These are phyloP conservation scores for Nowakowskiella sp. DNA, from an alignment of 192 early-diverging fungal species.

Conservation along the genomic window DNA sequence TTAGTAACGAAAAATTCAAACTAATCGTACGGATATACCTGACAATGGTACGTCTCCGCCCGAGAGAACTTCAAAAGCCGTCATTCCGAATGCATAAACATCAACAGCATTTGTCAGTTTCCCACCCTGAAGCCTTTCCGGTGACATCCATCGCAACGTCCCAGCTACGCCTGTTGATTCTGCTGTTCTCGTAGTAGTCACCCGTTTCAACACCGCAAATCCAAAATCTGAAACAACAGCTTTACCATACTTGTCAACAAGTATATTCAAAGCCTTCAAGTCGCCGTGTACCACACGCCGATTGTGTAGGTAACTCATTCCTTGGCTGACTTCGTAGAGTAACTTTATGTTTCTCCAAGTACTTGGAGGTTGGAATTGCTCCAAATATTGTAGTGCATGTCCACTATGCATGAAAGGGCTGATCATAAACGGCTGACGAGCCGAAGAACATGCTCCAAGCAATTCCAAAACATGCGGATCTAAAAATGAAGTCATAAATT, in stretches of 20 bases:
- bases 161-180: background rate
- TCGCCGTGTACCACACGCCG: slow-evolving; percentile 6
- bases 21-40: too few relatives aligned
- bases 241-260: slow-evolving; percentile 2
- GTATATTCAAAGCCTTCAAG: slow-evolving; percentile 3
- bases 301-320: slow-evolving; percentile 18
- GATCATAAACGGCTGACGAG: slow-evolving; percentile 19
- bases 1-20: too few relatives aligned
- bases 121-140: slow-evolving; percentile 11
- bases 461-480: slow-evolving; percentile 21
- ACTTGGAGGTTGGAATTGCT: background rate
- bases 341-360: slow-evolving; percentile 7
- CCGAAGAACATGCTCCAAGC: slow-evolving; percentile 19
- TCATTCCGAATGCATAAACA: too few relatives aligned
- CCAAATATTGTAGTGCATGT: slow-evolving; percentile 2
- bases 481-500: too few relatives aligned
- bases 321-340: slow-evolving; percentile 18
- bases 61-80: too few relatives aligned
- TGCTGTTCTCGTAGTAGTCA: background rate
- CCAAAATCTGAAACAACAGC: slow-evolving; percentile 16
- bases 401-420: slow-evolving; percentile 21
- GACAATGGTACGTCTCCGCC: too few relatives aligned
- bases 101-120: too few relatives aligned
- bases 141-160: slow-evolving; percentile 11
- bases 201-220: slow-evolving; percentile 4